phyloP scores from a whole-genome alignment of 805 yeast genomes.

The Myxozyma kluyveri region DNA sequence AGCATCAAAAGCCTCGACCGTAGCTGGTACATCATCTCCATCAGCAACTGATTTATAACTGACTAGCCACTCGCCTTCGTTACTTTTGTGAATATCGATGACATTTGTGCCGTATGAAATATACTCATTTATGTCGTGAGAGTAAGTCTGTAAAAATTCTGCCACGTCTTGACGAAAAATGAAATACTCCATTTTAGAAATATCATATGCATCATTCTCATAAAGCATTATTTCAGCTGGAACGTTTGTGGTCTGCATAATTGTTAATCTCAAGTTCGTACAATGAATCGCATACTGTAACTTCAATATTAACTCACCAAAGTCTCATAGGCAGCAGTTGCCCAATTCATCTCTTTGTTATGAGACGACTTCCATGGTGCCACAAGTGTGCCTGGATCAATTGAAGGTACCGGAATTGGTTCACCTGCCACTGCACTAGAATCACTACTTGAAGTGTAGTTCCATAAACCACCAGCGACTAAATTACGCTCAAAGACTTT shows the following conservation, averaged over 20 bases:
- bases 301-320: constrained; percentile 40
- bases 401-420: constrained; percentile 38
- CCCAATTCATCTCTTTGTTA: constrained; percentile 41
- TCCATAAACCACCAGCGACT: constrained; percentile 80
- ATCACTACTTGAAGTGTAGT: constrained; percentile 45
- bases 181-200: constrained; percentile 45
- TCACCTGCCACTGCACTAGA: no score
- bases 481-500: constrained; percentile 59
- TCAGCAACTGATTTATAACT: constrained; percentile 29
- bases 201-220: constrained; percentile 48
- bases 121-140: constrained; percentile 43
- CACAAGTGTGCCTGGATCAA: constrained; percentile 32
- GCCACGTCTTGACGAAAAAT: constrained; percentile 62
- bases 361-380: constrained; percentile 27
- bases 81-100: constrained; percentile 40
- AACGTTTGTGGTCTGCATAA: constrained; percentile 54
- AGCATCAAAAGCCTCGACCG: constrained; percentile 49
- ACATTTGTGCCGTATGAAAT: constrained; percentile 53
- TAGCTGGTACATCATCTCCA: neutral
- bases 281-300: neutral
- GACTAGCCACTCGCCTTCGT: constrained; percentile 45
- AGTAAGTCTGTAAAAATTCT: constrained; percentile 58
- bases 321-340: constrained; percentile 59
- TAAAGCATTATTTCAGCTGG: constrained; percentile 66
- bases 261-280: neutral